Evolutionary conservation across 1,284 basidiomycete genomes (phyloP), one percentile per base, ranked within the genome.

Genomic region (Sutorius eximius): DNA sequence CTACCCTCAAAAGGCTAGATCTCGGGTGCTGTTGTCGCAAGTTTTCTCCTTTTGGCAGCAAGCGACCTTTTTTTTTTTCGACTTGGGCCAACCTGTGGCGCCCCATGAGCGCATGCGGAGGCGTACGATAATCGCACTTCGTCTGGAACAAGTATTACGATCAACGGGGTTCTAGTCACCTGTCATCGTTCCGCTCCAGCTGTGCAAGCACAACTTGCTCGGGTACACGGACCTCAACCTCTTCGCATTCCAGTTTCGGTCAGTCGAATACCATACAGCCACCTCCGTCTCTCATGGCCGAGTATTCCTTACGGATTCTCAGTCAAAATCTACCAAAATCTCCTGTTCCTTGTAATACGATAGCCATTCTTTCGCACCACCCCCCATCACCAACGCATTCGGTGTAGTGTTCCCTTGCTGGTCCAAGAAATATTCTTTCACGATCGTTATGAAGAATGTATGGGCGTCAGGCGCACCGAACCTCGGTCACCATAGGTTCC

Each of bases 391-490:
- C 20, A 53, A 60, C 5, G 61, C 68, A 16, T 59, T 59, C 29
- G 70, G 64, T 8, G 37, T 41, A 22, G 51, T 55, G 44, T 59
- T 55, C 18, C 60, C 60, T 34, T 53, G 45, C 24, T 58, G 56
- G 44, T 71, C 59, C 53, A 70, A 52, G 45, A 65, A 59, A 51
- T 70, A 68, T 51, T 70, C 22, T 27, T 27, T 27, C 24, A 27
- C 24, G 24, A 27, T 27, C 4, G 24, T 27, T 27, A 27, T 27
- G 24, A 27, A 27, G 24, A 27, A 27, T 27, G 24, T 27, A 27
- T 27, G 24, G 3, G 24, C 67, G 71, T 52, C 53, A 56, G 4
- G 69, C 71, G 52, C 66, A 70, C 11, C 67, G 62, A 32, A 63
- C 61, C 3, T 51, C 71, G 56, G 34, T 65, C 67, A 9, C 43